A percentile compares a stretch with the other conserved stretches of the same genome.
These are phyloP conservation scores for Metschnikowia corniflorae DNA, from an alignment of 805 yeast species.

Conservation along the genomic window DNA sequence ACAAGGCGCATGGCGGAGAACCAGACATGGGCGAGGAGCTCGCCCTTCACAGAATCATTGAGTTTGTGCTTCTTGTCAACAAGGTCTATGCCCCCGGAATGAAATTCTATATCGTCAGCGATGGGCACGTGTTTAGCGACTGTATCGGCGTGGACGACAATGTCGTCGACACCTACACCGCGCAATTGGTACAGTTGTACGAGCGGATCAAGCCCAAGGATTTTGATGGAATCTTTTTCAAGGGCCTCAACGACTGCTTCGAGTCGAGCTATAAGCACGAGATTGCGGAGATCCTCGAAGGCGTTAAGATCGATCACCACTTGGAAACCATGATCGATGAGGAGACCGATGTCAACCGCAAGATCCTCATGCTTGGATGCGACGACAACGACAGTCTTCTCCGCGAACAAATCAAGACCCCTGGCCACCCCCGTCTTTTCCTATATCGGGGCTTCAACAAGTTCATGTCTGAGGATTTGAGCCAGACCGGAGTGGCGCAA, in stretches of 20 bases:
- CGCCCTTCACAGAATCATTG: conserved; percentile 30
- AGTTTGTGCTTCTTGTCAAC: conserved; percentile 27
- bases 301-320: conserved; percentile 27
- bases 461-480: conserved; percentile 58
- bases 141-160: conserved; percentile 60
- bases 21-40: conserved; percentile 54
- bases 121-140: conserved; percentile 64
- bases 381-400: conserved; percentile 38
- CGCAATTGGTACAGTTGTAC: conserved; percentile 42
- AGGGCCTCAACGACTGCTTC: conserved; percentile 36
- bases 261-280: conserved; percentile 17
- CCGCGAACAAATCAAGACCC: conserved; percentile 31
- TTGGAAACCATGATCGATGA: conserved; percentile 31
- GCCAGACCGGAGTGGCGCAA: conserved; percentile 37
- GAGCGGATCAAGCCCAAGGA: conserved; percentile 30
- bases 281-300: conserved; percentile 17
- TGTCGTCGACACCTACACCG: conserved; percentile 47
- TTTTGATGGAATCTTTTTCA: conserved; percentile 26
- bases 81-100: conserved; percentile 52
- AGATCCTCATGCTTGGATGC: conserved; percentile 34
- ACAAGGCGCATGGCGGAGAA: conserved; percentile 45
- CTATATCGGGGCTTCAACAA: conserved; percentile 56
- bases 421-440: conserved; percentile 47
- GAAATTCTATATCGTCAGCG: conserved; percentile 55
- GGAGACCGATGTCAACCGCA: conserved; percentile 34